phyloP scores from a whole-genome alignment of 2,329 filamentous ascomycete genomes.

The Xylaria sp. region DNA sequence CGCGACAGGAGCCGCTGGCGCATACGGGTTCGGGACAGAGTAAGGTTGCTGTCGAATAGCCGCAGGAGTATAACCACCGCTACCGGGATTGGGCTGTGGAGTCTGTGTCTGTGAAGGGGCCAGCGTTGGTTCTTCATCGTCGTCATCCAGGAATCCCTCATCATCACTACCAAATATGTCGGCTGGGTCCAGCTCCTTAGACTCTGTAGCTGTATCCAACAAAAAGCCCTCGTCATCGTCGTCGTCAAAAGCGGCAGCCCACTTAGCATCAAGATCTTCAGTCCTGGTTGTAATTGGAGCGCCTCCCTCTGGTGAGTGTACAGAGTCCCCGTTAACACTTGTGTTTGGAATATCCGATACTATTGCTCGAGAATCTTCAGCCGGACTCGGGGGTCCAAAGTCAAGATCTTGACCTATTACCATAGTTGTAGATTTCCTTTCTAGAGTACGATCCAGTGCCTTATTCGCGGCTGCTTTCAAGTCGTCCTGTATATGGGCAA shows the following conservation, averaged over 20 bases:
- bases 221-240: slow-evolving; percentile 69
- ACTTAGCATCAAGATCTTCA: slow-evolving; percentile 74
- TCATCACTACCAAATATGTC: slow-evolving; percentile 82
- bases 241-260: slow-evolving; percentile 80
- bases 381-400: slow-evolving; percentile 34
- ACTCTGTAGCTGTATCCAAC: slow-evolving; percentile 55
- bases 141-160: slow-evolving; percentile 82
- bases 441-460: slow-evolving; percentile 48
- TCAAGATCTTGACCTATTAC: slow-evolving; percentile 55
- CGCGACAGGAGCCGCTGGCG: slow-evolving; percentile 49
- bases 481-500: slow-evolving; percentile 54
- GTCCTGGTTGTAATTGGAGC: slow-evolving; percentile 31
- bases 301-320: slow-evolving; percentile 31
- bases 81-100: slow-evolving; percentile 37
- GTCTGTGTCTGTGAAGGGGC: slow-evolving; percentile 31
- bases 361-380: slow-evolving; percentile 28
- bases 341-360: slow-evolving; percentile 18
- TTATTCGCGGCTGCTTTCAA: slow-evolving; percentile 36
- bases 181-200: slow-evolving; percentile 62
- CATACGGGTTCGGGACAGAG: slow-evolving; percentile 50
- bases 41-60: slow-evolving; percentile 35
- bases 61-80: slow-evolving; percentile 44
- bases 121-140: slow-evolving; percentile 45
- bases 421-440: slow-evolving; percentile 73
- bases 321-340: slow-evolving; percentile 33